Evolutionary conservation across 257 asterid genomes (phyloP).

Genomic region (Forsythia viridissima): DNA sequence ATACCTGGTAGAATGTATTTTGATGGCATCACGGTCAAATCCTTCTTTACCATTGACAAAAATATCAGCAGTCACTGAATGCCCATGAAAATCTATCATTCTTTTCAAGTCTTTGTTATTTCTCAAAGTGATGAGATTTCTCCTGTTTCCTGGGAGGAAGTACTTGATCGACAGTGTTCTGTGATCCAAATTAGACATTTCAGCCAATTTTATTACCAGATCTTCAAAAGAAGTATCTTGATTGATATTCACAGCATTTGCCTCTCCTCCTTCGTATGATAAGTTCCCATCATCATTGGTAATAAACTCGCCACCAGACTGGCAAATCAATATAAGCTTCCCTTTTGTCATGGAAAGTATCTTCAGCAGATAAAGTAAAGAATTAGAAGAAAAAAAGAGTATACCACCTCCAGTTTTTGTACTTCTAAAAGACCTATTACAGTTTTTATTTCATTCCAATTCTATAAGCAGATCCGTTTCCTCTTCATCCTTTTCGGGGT

Average conservation of each 20-base stretch:
- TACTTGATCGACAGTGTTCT: slow-evolving; percentile 71
- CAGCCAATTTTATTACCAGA: slow-evolving; percentile 75
- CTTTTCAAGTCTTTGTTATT: slow-evolving; percentile 80
- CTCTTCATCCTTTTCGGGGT: neutral
- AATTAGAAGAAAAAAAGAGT: neutral
- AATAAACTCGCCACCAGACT: slow-evolving; percentile 81
- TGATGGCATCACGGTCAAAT: slow-evolving; percentile 56
- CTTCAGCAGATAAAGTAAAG: slow-evolving; percentile 39
- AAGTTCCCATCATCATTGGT: slow-evolving; percentile 66
- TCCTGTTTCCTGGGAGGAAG: slow-evolving; percentile 88
- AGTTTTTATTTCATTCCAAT: neutral
- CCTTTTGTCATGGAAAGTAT: slow-evolving; percentile 73
- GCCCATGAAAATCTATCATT: slow-evolving; percentile 82
- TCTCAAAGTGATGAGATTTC: slow-evolving; percentile 74
- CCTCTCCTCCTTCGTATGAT: slow-evolving; percentile 83
- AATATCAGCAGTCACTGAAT: slow-evolving; percentile 80
- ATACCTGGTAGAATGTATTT: slow-evolving; percentile 52
- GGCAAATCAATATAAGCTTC: slow-evolving; percentile 87
- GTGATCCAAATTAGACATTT: slow-evolving; percentile 69
- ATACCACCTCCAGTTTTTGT: neutral
- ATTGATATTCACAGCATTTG: slow-evolving; percentile 75
- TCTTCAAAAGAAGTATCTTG: slow-evolving; percentile 63
- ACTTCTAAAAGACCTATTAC: neutral
- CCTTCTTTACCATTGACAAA: slow-evolving; percentile 73
- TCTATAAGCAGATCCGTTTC: neutral